A percentile compares a stretch with the other conserved stretches of the same genome.
Evolutionary conservation across 169 alveolate species (phyloP).

Genomic region (Eimeria sp.): DNA sequence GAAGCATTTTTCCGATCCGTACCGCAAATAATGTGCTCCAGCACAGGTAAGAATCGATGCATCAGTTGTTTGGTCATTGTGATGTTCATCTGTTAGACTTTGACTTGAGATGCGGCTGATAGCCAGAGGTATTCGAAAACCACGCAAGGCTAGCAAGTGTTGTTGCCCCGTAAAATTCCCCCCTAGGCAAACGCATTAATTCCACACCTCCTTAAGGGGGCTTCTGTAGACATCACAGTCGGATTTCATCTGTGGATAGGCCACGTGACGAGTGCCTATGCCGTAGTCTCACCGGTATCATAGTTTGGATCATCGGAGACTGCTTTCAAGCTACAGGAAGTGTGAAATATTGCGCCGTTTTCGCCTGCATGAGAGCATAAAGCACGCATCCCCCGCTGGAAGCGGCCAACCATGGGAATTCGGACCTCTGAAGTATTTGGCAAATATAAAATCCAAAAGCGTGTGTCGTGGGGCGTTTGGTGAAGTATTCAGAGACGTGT

Average conservation of each 20-base stretch:
- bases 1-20: not conserved
- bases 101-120: conserved; percentile 13
- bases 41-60: conserved; percentile 22
- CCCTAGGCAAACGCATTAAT: not conserved
- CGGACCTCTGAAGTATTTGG: not conserved
- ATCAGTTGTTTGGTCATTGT: conserved; percentile 1
- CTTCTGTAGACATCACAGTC: not conserved
- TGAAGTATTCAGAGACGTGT: not conserved
- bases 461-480: not conserved
- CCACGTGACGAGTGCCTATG: not conserved
- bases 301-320: conserved; percentile 38
- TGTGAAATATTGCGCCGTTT: conserved; percentile 6
- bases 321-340: conserved; percentile 9
- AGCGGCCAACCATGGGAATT: not conserved
- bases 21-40: conserved; percentile 63
- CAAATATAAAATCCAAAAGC: not conserved
- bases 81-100: not conserved
- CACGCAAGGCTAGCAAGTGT: conserved; percentile 22
- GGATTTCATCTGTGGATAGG: not conserved
- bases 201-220: not conserved
- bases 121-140: conserved; percentile 58
- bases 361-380: not conserved
- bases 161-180: not conserved
- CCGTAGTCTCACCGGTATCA: conserved; percentile 15
- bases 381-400: not conserved